A percentile compares a stretch with the other conserved stretches of the same genome.
These are phyloP conservation scores for Acacia concinna DNA, from an alignment of 331 rosid genomes.

Conservation along the genomic window DNA sequence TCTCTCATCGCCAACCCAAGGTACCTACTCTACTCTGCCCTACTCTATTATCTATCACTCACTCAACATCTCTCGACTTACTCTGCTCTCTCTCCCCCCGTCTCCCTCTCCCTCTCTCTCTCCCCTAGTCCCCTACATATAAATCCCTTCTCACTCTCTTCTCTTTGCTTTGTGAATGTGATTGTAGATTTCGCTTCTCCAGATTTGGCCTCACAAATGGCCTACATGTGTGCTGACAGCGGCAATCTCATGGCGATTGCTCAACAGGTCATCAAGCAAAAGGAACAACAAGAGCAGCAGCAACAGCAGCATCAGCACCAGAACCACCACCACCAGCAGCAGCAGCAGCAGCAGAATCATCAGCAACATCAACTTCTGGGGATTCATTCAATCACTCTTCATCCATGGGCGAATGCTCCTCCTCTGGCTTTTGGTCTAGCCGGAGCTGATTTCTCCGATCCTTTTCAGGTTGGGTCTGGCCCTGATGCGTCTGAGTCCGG, in stretches of 20 bases:
- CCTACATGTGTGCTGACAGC: conserved; percentile 89
- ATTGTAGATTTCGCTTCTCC: conserved; percentile 51
- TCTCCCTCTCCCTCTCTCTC: background rate
- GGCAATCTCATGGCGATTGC: conserved; percentile 99
- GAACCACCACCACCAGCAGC: conserved; percentile 58
- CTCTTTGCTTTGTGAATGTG: conserved; percentile 33
- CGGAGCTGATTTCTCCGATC: conserved; percentile 59
- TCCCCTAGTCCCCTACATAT: too few relatives aligned
- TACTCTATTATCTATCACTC: background rate
- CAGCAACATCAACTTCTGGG: conserved; percentile 54
- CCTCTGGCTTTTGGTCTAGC: conserved; percentile 53
- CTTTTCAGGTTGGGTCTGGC: conserved; percentile 66
- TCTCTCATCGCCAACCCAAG: background rate
- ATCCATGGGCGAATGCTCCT: conserved; percentile 65
- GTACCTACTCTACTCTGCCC: background rate
- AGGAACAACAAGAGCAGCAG: conserved; percentile 76
- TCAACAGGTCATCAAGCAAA: conserved; percentile 92
- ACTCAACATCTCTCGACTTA: background rate
- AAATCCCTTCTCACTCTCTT: background rate
- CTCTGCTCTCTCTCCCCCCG: background rate
- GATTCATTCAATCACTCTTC: conserved; percentile 48
- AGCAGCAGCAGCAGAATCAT: conserved; percentile 52
- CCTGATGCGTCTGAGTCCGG: conserved; percentile 62
- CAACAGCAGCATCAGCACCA: conserved; percentile 61
- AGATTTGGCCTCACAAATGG: conserved; percentile 55